These are phyloP conservation scores for Cladosporium sp. DNA, from an alignment of 2,329 filamentous ascomycete species.

Conservation along the genomic window DNA sequence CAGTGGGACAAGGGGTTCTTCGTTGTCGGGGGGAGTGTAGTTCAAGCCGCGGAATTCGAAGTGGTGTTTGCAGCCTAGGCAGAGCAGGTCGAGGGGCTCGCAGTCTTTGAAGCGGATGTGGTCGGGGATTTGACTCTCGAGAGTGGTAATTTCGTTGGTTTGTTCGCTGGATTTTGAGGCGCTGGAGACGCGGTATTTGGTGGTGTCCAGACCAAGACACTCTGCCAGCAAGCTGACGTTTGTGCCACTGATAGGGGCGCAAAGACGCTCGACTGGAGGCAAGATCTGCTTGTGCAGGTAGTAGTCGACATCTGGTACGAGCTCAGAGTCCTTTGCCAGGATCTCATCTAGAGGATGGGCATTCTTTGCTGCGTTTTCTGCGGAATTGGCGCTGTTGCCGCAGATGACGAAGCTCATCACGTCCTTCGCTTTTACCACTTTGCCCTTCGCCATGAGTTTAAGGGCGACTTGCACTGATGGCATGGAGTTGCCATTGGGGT, in stretches of 20 bases:
- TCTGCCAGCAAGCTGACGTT: conserved; percentile 86
- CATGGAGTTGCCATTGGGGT: conserved; percentile 92
- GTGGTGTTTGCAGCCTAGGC: conserved; percentile 69
- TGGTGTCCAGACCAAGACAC: conserved; percentile 85
- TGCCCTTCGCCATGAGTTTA: conserved; percentile 79
- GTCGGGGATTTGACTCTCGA: conserved; percentile 93
- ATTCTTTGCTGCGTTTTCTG: conserved; percentile 74
- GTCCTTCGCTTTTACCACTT: conserved; percentile 84
- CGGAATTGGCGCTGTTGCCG: conserved; percentile 56
- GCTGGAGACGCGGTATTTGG: conserved; percentile 73
- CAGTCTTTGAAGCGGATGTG: conserved; percentile 82
- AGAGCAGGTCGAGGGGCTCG: conserved; percentile 69
- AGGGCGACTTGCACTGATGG: conserved; percentile 94
- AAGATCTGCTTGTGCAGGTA: conserved; percentile 98
- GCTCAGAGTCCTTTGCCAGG: conserved; percentile 65
- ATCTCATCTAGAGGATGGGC: conserved; percentile 84
- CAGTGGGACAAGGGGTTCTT: conserved; percentile 35
- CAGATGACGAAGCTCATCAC: conserved; percentile 97
- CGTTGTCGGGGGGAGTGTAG: conserved; percentile 25
- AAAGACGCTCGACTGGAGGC: conserved; percentile 94
- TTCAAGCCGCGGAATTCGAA: conserved; percentile 74
- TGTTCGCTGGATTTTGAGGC: conserved; percentile 50
- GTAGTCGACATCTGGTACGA: conserved; percentile 91
- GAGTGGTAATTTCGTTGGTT: conserved; percentile 70
- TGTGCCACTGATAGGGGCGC: conserved; percentile 89